Evolutionary conservation across 805 yeast genomes (phyloP).

Genomic region (Candida bentonensis): DNA sequence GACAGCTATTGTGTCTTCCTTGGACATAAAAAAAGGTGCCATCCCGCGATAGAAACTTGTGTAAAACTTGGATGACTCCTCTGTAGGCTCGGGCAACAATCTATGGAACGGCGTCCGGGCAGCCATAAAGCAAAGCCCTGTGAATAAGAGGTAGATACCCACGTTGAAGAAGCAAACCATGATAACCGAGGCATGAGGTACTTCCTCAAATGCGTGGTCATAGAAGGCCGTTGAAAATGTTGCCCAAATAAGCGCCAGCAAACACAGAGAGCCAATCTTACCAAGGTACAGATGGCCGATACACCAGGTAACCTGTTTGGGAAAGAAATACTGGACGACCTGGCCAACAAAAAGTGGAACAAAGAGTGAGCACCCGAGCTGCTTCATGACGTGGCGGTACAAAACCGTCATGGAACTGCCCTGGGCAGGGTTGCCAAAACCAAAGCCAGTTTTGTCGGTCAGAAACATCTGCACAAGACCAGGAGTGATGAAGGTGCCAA

Average conservation of each 20-base stretch:
- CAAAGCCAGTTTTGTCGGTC: slow-evolving; percentile 37
- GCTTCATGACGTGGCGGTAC: slow-evolving; percentile 72
- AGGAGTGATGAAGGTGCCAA: slow-evolving; percentile 83
- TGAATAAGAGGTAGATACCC: slow-evolving; percentile 67
- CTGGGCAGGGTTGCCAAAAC: slow-evolving; percentile 67
- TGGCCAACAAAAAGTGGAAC: slow-evolving; percentile 86
- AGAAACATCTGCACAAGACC: slow-evolving; percentile 65
- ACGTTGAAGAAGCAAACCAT: slow-evolving; percentile 72
- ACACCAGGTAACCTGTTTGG: slow-evolving; percentile 49
- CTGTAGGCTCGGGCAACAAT: slow-evolving; percentile 29
- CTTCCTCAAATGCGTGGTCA: slow-evolving; percentile 62
- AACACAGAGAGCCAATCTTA: slow-evolving; percentile 70
- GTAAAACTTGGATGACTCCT: slow-evolving; percentile 32
- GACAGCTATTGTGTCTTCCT: slow-evolving; percentile 60
- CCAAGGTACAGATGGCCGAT: slow-evolving; percentile 42
- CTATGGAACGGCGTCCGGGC: slow-evolving; percentile 46
- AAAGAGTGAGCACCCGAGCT: slow-evolving; percentile 70
- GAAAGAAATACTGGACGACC: slow-evolving; percentile 55
- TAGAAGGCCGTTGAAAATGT: slow-evolving; percentile 82
- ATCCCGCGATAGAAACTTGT: slow-evolving; percentile 27
- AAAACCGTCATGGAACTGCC: slow-evolving; percentile 34
- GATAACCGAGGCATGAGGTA: slow-evolving; percentile 53
- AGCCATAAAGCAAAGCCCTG: slow-evolving; percentile 41
- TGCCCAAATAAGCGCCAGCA: slow-evolving; percentile 60
- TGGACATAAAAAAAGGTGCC: slow-evolving; percentile 56